Evolutionary conservation across 1,284 basidiomycete species (phyloP).

Genomic region (Chiua sp.): DNA sequence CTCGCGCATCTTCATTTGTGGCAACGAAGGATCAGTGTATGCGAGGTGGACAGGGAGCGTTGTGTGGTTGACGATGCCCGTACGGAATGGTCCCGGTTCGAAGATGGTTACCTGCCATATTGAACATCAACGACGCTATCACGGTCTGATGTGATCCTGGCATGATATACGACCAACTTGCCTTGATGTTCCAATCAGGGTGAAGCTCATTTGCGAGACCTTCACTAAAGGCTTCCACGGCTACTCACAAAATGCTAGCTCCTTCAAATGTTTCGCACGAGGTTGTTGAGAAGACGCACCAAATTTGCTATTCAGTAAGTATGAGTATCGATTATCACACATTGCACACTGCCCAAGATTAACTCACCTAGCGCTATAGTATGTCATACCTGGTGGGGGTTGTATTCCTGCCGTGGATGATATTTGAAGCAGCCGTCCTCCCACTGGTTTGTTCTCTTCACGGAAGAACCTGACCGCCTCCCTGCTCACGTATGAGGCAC

Average conservation of each 20-base stretch:
- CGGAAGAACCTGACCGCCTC: constrained; percentile 32
- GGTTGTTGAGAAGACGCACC: constrained; percentile 10
- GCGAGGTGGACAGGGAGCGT: constrained; percentile 19
- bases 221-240: constrained; percentile 26
- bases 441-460: constrained; percentile 28
- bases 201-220: constrained; percentile 20
- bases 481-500: constrained; percentile 22
- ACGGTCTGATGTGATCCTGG: background rate
- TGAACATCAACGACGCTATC: too few species aligned
- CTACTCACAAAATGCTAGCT: constrained; percentile 9
- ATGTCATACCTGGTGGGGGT: constrained; percentile 2
- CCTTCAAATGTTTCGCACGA: background rate
- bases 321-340: background rate
- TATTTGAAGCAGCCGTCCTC: constrained; percentile 31
- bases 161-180: background rate
- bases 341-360: too few species aligned
- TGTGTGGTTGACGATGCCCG: constrained; percentile 8
- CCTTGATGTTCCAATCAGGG: constrained; percentile 32
- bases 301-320: constrained; percentile 18
- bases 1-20: constrained; percentile 1
- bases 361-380: constrained; percentile 26
- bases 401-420: constrained; percentile 20
- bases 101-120: background rate
- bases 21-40: constrained; percentile 15
- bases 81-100: constrained; percentile 22